A percentile compares a stretch with the other conserved stretches of the same genome.
These are phyloP conservation scores for Aphanomyces euteiches DNA, from an alignment of 352 stramenopile genomes.

Conservation along the genomic window DNA sequence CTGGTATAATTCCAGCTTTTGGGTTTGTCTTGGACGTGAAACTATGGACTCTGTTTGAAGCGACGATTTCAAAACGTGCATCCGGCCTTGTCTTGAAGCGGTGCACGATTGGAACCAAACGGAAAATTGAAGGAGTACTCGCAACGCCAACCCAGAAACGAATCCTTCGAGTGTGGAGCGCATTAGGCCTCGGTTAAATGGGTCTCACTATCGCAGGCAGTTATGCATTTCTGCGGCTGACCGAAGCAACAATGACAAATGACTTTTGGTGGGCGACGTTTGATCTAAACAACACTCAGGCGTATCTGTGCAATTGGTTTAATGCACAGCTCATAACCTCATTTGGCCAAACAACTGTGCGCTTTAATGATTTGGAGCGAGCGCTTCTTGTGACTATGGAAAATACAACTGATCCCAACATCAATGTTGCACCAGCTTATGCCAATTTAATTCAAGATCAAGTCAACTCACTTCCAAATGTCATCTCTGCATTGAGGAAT, in stretches of 20 bases:
- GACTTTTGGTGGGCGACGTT: slow-evolving; percentile 24
- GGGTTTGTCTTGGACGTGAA: background rate
- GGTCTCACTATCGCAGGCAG: background rate
- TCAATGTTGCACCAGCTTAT: background rate
- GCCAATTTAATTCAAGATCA: slow-evolving; percentile 16
- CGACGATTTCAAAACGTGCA: background rate
- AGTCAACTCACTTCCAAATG: slow-evolving; percentile 14
- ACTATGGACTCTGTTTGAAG: background rate
- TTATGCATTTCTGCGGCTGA: background rate
- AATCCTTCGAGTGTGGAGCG: too few species aligned
- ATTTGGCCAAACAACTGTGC: background rate
- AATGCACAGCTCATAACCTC: slow-evolving; percentile 13
- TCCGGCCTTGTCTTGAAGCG: too few species aligned
- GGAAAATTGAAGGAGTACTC: too few species aligned
- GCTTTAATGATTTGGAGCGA: background rate
- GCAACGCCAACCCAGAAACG: too few species aligned
- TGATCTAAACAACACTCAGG: slow-evolving; percentile 11
- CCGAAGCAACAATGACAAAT: background rate
- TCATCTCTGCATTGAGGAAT: background rate
- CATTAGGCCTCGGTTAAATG: background rate
- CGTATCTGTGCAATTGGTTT: slow-evolving; percentile 20
- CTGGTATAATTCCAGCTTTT: background rate
- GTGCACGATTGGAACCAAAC: too few species aligned
- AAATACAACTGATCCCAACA: background rate
- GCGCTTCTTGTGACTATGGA: background rate